Conservation (phyloP, 208 protist species). For the Trichomonas vaginalis region DNA sequence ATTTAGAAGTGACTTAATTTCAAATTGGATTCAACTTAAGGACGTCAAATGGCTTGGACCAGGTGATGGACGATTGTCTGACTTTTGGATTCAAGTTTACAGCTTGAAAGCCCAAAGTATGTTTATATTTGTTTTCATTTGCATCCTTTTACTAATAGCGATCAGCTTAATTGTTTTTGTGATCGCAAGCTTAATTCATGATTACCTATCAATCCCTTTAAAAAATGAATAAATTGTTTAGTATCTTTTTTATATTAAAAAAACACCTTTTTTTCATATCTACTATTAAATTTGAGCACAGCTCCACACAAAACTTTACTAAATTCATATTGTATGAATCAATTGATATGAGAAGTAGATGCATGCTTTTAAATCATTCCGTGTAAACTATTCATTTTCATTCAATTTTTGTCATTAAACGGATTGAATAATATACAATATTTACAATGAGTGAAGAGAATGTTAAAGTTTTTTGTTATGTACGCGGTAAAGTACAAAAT, state of each 20-base stretch:
- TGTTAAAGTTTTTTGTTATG: background rate
- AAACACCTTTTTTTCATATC: too few relatives aligned
- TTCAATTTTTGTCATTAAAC: too few relatives aligned
- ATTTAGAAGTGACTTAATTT: background rate
- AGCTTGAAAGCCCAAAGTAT: background rate
- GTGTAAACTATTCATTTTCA: too few relatives aligned
- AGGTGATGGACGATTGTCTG: background rate
- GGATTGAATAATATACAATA: too few relatives aligned
- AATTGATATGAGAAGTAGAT: too few relatives aligned
- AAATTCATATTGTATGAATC: too few relatives aligned
- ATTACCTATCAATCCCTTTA: background rate
- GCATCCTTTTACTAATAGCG: background rate
- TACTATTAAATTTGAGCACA: too few relatives aligned
- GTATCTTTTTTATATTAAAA: background rate
- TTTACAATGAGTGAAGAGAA: constrained; percentile 1
- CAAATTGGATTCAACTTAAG: background rate
- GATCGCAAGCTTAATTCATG: background rate
- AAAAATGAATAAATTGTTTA: background rate
- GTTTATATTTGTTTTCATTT: background rate
- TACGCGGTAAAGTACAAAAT: background rate
- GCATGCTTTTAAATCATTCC: too few relatives aligned
- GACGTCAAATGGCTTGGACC: background rate
- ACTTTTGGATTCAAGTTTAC: background rate
- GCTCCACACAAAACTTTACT: too few relatives aligned
- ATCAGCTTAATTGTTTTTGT: background rate